phyloP scores from a whole-genome alignment of 2,329 filamentous ascomycete genomes.

The Ilyonectria robusta region DNA sequence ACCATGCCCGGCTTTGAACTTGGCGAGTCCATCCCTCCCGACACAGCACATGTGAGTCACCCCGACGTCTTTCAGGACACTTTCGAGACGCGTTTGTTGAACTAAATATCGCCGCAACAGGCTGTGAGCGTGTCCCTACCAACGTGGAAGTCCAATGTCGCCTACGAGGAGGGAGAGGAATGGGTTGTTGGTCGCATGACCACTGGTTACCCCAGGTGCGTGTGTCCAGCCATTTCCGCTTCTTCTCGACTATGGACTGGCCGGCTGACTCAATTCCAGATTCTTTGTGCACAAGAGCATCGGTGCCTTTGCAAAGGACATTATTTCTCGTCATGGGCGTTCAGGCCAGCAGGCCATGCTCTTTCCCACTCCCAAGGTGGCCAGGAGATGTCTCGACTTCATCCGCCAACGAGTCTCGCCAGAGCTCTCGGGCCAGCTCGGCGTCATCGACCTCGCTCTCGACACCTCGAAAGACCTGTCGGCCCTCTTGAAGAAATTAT shows the following conservation, averaged over 20 bases:
- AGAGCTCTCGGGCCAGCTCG: conserved; percentile 63
- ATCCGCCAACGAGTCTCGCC: conserved; percentile 72
- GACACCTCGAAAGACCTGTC: conserved; percentile 67
- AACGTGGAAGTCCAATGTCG: conserved; percentile 91
- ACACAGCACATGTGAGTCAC: conserved; percentile 81
- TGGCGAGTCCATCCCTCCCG: conserved; percentile 81
- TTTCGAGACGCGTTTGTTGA: not conserved
- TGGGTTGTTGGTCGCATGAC: conserved; percentile 90
- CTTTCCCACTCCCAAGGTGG: conserved; percentile 80
- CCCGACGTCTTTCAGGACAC: conserved; percentile 1
- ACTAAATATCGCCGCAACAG: conserved; percentile 60
- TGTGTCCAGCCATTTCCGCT: conserved; percentile 8
- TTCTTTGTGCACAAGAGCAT: conserved; percentile 95
- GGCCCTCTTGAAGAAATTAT: conserved; percentile 66
- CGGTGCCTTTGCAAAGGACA: conserved; percentile 77
- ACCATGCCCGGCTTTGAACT: conserved; percentile 66
- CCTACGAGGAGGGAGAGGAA: conserved; percentile 91
- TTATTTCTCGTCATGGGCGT: conserved; percentile 75
- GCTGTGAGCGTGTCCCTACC: conserved; percentile 96
- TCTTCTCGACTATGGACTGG: conserved; percentile 1
- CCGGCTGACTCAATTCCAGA: conserved; percentile 60
- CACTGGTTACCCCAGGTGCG: conserved; percentile 89
- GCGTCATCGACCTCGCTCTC: conserved; percentile 74
- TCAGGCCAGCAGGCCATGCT: conserved; percentile 81
- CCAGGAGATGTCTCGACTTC: conserved; percentile 82